phyloP scores from a whole-genome alignment of 2,329 filamentous ascomycete genomes.

The Exutisphaerella laricina region DNA sequence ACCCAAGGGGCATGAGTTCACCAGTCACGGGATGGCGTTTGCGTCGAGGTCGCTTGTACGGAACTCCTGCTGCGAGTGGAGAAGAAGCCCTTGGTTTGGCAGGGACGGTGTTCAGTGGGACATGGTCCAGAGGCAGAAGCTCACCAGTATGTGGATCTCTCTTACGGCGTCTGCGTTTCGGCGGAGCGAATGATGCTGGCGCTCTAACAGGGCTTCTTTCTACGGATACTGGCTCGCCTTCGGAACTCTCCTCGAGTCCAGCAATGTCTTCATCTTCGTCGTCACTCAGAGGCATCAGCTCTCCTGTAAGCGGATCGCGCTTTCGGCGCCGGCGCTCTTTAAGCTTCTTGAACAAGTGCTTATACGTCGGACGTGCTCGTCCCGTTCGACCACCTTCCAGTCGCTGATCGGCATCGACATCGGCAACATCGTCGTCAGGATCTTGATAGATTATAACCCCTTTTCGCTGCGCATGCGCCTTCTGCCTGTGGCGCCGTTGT shows the following conservation, averaged over 20 bases:
- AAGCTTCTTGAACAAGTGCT: slow-evolving; percentile 22
- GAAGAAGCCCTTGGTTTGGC: neutral
- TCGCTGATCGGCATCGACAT: slow-evolving; percentile 8
- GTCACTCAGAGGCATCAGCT: slow-evolving; percentile 25
- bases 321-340: slow-evolving; percentile 24
- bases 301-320: slow-evolving; percentile 29
- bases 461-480: slow-evolving; percentile 19
- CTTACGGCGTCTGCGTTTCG: slow-evolving; percentile 25
- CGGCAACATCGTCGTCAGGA: slow-evolving; percentile 7
- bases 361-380: slow-evolving; percentile 32
- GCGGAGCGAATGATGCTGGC: neutral
- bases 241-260: slow-evolving; percentile 9
- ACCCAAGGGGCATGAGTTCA: slow-evolving; percentile 32
- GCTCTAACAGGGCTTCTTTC: neutral
- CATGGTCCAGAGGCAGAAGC: slow-evolving; percentile 27
- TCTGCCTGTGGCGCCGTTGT: slow-evolving; percentile 10
- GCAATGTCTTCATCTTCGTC: slow-evolving; percentile 14
- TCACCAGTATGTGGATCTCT: slow-evolving; percentile 29
- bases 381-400: slow-evolving; percentile 21
- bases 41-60: slow-evolving; percentile 24
- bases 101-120: neutral
- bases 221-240: slow-evolving; percentile 7
- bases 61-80: neutral
- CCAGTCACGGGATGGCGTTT: slow-evolving; percentile 28
- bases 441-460: slow-evolving; percentile 17